These are phyloP conservation scores for Trametes gibbosa DNA, from an alignment of 768 basidiomycete genomes.

Conservation along the genomic window DNA sequence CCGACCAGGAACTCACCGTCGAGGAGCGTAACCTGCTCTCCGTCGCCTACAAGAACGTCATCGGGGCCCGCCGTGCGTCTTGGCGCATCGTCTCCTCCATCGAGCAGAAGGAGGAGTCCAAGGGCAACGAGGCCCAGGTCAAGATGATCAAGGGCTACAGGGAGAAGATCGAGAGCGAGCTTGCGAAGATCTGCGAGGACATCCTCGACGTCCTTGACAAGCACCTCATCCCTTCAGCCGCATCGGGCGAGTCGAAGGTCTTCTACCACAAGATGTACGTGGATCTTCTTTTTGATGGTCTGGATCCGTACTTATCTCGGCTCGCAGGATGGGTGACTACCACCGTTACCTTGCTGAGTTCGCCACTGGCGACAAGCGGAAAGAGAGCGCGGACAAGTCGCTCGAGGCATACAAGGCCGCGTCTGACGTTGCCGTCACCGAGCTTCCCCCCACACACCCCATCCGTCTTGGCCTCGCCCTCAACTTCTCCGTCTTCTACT, in stretches of 20 bases:
- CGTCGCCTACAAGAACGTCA: constrained; percentile 99
- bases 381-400: constrained; percentile 96
- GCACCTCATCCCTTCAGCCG: constrained; percentile 96
- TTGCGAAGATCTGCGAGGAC: constrained; percentile 98
- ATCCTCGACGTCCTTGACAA: constrained; percentile 97
- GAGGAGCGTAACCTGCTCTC: constrained; percentile 98
- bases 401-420: constrained; percentile 97
- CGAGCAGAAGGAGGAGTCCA: constrained; percentile 98
- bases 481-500: constrained; percentile 99
- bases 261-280: constrained; percentile 99
- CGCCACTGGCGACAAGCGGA: constrained; percentile 96
- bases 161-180: constrained; percentile 96
- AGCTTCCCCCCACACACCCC: constrained; percentile 94
- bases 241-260: constrained; percentile 95
- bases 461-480: constrained; percentile 98
- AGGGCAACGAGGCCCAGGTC: constrained; percentile 95
- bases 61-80: constrained; percentile 95
- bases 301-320: constrained; percentile 21
- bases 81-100: constrained; percentile 99
- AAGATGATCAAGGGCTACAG: constrained; percentile 97
- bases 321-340: constrained; percentile 94
- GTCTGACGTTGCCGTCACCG: constrained; percentile 93
- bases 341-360: constrained; percentile 99
- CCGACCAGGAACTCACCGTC: constrained; percentile 96
- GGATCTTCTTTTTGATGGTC: not conserved